phyloP scores from a whole-genome alignment of 2,329 filamentous ascomycete genomes.

The Aspergillus novofumigatus region DNA sequence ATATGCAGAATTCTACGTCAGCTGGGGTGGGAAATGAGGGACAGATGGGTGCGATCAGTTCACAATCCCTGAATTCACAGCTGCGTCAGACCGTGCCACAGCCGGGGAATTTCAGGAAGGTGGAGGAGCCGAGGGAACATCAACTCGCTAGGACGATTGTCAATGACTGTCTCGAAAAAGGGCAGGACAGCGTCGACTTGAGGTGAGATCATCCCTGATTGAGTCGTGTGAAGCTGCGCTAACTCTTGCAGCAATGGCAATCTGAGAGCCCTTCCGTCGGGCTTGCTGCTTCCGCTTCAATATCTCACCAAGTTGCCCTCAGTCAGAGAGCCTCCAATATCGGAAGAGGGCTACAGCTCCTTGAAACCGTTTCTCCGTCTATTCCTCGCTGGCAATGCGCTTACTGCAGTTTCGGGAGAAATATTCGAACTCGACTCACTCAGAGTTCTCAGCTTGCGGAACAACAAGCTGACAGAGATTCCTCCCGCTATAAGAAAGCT shows the following conservation, averaged over 20 bases:
- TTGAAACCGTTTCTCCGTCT: constrained; percentile 41
- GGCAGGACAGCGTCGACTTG: constrained; percentile 43
- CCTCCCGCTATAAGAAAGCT: constrained; percentile 40
- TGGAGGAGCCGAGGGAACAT: constrained; percentile 34
- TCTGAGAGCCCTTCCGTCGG: constrained; percentile 27
- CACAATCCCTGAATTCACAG: no score
- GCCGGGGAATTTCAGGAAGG: constrained; percentile 15
- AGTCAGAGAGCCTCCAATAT: constrained; percentile 28
- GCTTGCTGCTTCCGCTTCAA: constrained; percentile 33
- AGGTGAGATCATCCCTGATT: constrained; percentile 31
- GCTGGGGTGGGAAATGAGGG: background rate
- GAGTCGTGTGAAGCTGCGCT: background rate
- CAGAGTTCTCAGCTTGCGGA: constrained; percentile 43
- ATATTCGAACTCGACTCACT: constrained; percentile 41
- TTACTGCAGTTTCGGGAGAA: constrained; percentile 35
- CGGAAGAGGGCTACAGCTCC: constrained; percentile 35
- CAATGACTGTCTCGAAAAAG: constrained; percentile 40
- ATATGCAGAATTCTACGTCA: constrained; percentile 15
- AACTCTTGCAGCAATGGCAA: constrained; percentile 26
- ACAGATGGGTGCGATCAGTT: background rate
- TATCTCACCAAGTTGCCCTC: constrained; percentile 40
- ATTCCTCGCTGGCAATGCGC: constrained; percentile 41
- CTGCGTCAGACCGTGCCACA: constrained; percentile 8
- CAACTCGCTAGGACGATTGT: constrained; percentile 35
- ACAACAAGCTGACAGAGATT: constrained; percentile 42